Evolutionary conservation across 23 red algal genomes (phyloP).

Genomic region (Gracilariopsis chorda): DNA sequence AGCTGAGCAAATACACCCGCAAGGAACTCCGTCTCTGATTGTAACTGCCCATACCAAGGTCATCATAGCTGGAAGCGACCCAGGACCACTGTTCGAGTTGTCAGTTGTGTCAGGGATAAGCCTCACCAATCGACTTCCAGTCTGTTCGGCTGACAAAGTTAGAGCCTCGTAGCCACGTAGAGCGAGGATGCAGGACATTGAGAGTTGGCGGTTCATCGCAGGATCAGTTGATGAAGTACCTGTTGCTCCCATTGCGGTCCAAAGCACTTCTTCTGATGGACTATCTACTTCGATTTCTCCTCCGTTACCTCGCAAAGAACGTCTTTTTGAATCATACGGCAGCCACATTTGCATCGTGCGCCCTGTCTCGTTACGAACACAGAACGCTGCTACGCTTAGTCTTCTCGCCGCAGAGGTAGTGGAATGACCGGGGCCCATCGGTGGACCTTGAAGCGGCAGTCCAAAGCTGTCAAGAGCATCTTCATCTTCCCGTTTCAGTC

Average conservation of each 20-base stretch:
- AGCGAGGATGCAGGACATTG: constrained; percentile 61
- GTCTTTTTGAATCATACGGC: constrained; percentile 67
- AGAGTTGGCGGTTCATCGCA: constrained; percentile 46
- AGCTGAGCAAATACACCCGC: constrained; percentile 73
- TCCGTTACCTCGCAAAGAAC: constrained; percentile 51
- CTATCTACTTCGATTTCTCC: constrained; percentile 76
- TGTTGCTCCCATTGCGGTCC: constrained; percentile 28
- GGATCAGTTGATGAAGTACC: constrained; percentile 33
- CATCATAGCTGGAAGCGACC: not conserved
- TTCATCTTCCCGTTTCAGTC: constrained; percentile 33
- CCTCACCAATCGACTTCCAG: constrained; percentile 39
- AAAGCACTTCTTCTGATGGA: constrained; percentile 63
- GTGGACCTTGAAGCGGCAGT: too few relatives aligned
- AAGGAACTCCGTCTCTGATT: constrained; percentile 80
- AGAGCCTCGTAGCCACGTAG: constrained; percentile 53
- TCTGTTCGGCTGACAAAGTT: constrained; percentile 59
- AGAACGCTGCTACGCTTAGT: constrained; percentile 82
- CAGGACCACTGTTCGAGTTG: not conserved
- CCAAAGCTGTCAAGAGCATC: not conserved
- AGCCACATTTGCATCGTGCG: constrained; percentile 62
- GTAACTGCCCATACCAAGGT: constrained; percentile 68
- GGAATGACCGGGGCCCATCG: not conserved
- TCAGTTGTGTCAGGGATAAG: constrained; percentile 42
- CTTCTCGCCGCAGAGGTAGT: constrained; percentile 10
- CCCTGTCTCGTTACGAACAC: constrained; percentile 74